Conservation (phyloP, 148 eudicot species). For the Rhododendron simsii region DNA sequence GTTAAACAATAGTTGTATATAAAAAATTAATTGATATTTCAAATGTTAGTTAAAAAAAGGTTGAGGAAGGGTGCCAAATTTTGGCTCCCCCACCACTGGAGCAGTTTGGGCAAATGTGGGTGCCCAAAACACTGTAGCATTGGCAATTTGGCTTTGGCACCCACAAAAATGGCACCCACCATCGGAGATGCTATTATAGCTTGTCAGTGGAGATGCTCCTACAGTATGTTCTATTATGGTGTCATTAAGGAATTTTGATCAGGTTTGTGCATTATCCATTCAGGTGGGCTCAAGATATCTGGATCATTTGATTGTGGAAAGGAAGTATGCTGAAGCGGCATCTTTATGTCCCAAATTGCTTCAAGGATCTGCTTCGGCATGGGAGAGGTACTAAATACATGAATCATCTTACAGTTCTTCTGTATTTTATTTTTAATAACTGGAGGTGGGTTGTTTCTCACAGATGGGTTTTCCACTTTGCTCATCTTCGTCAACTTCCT, state of each 20-base stretch:
- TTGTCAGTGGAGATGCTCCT: background rate
- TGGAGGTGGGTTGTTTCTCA: conserved; percentile 21
- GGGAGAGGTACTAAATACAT: conserved; percentile 69
- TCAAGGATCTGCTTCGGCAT: conserved; percentile 86
- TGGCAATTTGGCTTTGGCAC: background rate
- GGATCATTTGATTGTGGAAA: conserved; percentile 87
- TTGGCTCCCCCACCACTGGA: too few species aligned
- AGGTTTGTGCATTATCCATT: conserved; percentile 1
- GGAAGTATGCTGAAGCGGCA: conserved; percentile 91
- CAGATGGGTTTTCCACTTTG: conserved; percentile 96
- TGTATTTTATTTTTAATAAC: conserved; percentile 14
- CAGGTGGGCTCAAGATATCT: conserved; percentile 93
- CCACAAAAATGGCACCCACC: too few species aligned
- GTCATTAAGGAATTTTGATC: background rate
- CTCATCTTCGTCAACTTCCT: conserved; percentile 96
- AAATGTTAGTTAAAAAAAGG: too few species aligned
- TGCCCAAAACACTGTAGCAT: too few species aligned
- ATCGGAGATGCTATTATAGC: background rate
- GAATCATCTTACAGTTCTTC: background rate
- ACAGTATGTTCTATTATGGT: background rate
- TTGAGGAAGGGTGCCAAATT: too few species aligned
- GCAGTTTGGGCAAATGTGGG: too few species aligned
- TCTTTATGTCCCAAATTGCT: conserved; percentile 91
- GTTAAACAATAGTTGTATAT: too few species aligned
- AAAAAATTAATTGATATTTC: too few species aligned